These are phyloP conservation scores for Fusarium hainanense DNA, from an alignment of 2,329 filamentous ascomycete genomes.

Conservation along the genomic window DNA sequence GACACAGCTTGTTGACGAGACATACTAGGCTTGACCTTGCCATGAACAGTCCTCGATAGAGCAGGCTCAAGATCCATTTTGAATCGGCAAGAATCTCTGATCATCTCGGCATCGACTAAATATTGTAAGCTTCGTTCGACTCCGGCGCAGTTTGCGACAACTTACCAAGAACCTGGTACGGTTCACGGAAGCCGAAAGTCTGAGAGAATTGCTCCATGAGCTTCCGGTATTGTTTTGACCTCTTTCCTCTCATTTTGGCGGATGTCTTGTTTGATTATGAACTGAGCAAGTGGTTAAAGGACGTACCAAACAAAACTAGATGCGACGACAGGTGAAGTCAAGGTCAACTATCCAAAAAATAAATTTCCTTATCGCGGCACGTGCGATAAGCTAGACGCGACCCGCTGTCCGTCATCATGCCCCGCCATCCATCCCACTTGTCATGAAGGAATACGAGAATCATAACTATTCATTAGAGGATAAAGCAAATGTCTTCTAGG, in stretches of 20 bases:
- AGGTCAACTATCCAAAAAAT: slow-evolving; percentile 41
- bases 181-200: slow-evolving; percentile 89
- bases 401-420: slow-evolving; percentile 9
- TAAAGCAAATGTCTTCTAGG: background rate
- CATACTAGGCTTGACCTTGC: slow-evolving; percentile 83
- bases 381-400: slow-evolving; percentile 49
- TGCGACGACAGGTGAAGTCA: slow-evolving; percentile 15
- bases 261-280: background rate
- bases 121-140: slow-evolving; percentile 38
- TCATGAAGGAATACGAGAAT: background rate
- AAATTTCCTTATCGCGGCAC: slow-evolving; percentile 56
- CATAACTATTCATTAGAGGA: background rate
- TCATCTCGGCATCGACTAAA: slow-evolving; percentile 83
- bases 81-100: slow-evolving; percentile 82
- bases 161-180: slow-evolving; percentile 86
- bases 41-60: slow-evolving; percentile 85
- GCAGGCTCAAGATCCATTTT: slow-evolving; percentile 88
- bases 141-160: slow-evolving; percentile 15
- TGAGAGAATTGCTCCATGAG: slow-evolving; percentile 92
- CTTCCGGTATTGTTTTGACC: slow-evolving; percentile 73
- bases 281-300: background rate
- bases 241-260: slow-evolving; percentile 61
- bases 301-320: slow-evolving; percentile 3
- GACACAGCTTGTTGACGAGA: slow-evolving; percentile 34
- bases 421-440: slow-evolving; percentile 23